phyloP scores from a whole-genome alignment of 352 stramenopile species.

The Pythium aristosporum region DNA sequence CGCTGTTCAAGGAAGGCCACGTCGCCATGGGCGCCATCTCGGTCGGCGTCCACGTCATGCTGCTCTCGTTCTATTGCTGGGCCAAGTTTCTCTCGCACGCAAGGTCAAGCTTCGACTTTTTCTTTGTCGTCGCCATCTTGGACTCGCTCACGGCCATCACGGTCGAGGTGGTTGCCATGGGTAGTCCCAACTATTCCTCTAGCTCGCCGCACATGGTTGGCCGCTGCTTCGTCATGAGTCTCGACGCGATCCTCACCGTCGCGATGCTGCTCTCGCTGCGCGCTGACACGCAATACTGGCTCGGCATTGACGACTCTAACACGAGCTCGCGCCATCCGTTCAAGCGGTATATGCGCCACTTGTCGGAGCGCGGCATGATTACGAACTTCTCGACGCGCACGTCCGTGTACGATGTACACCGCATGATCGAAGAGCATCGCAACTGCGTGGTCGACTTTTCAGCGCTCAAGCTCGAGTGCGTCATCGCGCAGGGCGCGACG shows the following conservation, averaged over 20 bases:
- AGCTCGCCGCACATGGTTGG: conserved; percentile 36
- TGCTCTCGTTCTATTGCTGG: conserved; percentile 75
- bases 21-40: conserved; percentile 50
- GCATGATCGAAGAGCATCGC: conserved; percentile 84
- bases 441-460: conserved; percentile 85
- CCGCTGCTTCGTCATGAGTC: conserved; percentile 44
- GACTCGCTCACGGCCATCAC: conserved; percentile 44
- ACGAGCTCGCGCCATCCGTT: conserved; percentile 52
- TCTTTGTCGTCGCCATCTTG: conserved; percentile 64
- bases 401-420: conserved; percentile 86
- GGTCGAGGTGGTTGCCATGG: conserved; percentile 50
- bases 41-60: conserved; percentile 49
- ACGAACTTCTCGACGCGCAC: conserved; percentile 87
- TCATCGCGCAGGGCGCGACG: conserved; percentile 77
- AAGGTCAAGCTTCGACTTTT: conserved; percentile 81
- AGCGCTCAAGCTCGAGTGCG: conserved; percentile 64
- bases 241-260: conserved; percentile 68
- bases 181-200: conserved; percentile 21
- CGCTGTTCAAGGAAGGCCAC: conserved; percentile 49
- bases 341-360: conserved; percentile 67
- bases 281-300: conserved; percentile 82
- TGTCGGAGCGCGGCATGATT: conserved; percentile 83
- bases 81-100: conserved; percentile 79
- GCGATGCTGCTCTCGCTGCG: conserved; percentile 72
- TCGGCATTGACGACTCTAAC: conserved; percentile 72